Evolutionary conservation across 2,329 filamentous ascomycete genomes (phyloP).

Genomic region (Periconia macrospinosa): DNA sequence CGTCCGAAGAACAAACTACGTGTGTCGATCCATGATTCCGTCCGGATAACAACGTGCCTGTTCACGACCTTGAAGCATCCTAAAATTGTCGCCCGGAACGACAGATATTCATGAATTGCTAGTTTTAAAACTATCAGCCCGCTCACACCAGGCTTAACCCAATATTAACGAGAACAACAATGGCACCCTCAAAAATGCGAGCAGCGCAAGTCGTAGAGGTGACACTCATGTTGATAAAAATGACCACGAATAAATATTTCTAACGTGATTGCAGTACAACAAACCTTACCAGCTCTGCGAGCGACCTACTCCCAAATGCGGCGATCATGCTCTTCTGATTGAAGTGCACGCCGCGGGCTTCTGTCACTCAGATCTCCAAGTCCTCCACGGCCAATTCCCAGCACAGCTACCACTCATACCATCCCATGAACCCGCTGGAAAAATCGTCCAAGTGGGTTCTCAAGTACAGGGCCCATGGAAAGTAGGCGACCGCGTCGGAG

Average conservation of each 20-base stretch:
- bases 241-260: background rate
- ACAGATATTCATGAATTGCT: background rate
- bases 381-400: slow-evolving; percentile 24
- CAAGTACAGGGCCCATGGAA: slow-evolving; percentile 29
- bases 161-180: background rate
- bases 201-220: slow-evolving; percentile 23
- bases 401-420: slow-evolving; percentile 31
- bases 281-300: slow-evolving; percentile 20
- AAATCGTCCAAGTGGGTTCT: slow-evolving; percentile 27
- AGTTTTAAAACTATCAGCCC: background rate
- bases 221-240: background rate
- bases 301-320: slow-evolving; percentile 16
- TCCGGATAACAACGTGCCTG: no score
- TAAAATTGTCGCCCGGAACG: no score
- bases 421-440: slow-evolving; percentile 39
- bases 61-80: no score
- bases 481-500: slow-evolving; percentile 33
- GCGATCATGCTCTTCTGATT: slow-evolving; percentile 23
- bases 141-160: no score
- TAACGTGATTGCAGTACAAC: slow-evolving; percentile 10
- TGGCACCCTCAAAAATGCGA: slow-evolving; percentile 16
- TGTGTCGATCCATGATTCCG: background rate
- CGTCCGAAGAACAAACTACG: background rate
- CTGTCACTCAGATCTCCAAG: slow-evolving; percentile 32
- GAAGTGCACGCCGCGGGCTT: slow-evolving; percentile 28